Conservation (phyloP, 2,329 filamentous ascomycete genomes). For the Clonostachys solani region DNA sequence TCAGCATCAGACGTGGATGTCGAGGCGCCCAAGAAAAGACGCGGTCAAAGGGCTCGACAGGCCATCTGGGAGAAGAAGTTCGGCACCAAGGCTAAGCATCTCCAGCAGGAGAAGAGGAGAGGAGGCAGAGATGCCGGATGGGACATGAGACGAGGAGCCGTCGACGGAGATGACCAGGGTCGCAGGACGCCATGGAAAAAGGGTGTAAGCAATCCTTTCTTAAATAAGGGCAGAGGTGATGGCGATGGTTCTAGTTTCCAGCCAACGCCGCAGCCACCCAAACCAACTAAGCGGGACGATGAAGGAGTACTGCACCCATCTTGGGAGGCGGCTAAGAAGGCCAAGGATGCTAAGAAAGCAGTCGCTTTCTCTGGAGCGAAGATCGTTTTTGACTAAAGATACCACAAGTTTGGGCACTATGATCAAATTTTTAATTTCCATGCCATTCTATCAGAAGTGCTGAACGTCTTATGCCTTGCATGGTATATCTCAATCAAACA, state of each 20-base stretch:
- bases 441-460: too few relatives aligned
- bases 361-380: conserved; percentile 52
- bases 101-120: conserved; percentile 35
- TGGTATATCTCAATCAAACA: too few relatives aligned
- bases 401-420: too few relatives aligned
- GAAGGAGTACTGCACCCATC: conserved; percentile 57
- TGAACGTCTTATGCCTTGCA: too few relatives aligned
- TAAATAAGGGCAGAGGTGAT: conserved; percentile 5
- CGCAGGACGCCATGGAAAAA: conserved; percentile 48
- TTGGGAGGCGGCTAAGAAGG: conserved; percentile 61
- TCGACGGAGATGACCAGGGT: conserved; percentile 32
- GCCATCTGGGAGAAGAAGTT: conserved; percentile 80
- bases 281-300: conserved; percentile 36
- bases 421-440: too few relatives aligned
- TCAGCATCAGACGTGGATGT: conserved; percentile 64
- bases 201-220: conserved; percentile 33
- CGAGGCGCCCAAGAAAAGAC: conserved; percentile 63
- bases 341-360: conserved; percentile 50
- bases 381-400: conserved; percentile 49
- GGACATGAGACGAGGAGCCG: conserved; percentile 53
- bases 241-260: neutral
- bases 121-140: conserved; percentile 44
- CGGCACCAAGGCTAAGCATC: conserved; percentile 65
- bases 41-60: conserved; percentile 74
- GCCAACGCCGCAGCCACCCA: conserved; percentile 9